phyloP scores from a whole-genome alignment of 257 asterid genomes.

The Solanum lycopersicoides region DNA sequence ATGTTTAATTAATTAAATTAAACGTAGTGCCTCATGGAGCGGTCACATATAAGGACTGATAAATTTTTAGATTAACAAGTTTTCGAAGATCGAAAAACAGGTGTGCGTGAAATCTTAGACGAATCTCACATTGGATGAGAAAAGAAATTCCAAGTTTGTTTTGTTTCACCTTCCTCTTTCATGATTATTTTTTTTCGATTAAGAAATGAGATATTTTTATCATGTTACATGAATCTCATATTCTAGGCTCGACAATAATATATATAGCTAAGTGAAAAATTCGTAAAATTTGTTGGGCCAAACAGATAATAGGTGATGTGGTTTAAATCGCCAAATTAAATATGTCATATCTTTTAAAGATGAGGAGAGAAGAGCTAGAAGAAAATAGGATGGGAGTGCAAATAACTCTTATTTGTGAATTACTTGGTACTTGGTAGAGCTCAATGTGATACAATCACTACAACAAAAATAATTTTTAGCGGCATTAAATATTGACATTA shows the following conservation, averaged over 20 bases:
- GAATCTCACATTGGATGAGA: too few relatives aligned
- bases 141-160: background rate
- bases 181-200: rapidly evolving
- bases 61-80: background rate
- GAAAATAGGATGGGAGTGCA: background rate
- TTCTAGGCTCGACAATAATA: background rate
- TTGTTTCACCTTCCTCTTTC: background rate
- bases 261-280: background rate
- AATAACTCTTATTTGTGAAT: background rate
- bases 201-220: background rate
- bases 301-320: background rate
- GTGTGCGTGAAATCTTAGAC: background rate
- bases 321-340: background rate
- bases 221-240: background rate
- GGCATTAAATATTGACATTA: too few relatives aligned
- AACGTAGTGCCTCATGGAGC: too few relatives aligned
- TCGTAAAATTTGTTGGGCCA: background rate
- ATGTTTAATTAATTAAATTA: background rate
- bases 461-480: too few relatives aligned
- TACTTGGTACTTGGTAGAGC: background rate
- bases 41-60: too few relatives aligned
- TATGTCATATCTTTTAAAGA: too few relatives aligned
- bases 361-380: background rate
- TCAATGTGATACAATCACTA: background rate
- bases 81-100: background rate